Evolutionary conservation across 305 asterid genomes (phyloP), one percentile per base, ranked within the genome.

Genomic region (Fraxinus sp.): DNA sequence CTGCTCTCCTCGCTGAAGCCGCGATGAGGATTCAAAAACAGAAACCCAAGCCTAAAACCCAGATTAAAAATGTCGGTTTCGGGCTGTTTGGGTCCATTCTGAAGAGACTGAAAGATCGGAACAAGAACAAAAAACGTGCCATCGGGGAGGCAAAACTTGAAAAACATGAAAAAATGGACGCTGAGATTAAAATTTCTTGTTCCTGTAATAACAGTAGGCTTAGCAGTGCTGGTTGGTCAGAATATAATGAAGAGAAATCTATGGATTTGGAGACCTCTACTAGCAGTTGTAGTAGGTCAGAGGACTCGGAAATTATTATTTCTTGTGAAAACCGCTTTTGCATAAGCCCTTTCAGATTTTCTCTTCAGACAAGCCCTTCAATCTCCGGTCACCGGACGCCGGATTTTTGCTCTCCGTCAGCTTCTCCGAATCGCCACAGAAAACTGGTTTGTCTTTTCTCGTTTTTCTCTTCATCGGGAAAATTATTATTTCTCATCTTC

Each of bases 1-100:
- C 97, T 68, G 83, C 96, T 20, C 79, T 92, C 33, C 94, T 92
- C 1, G 89, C 91, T 0, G 98, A 95, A 79, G 97, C 99, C 26
- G 99, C 99, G 33, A 86, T 90, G 91, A 88, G 88, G 90, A 81
- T 90, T 74, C 92, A 91, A 26, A 91, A 89, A 16, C 93, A 84
- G 76, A 82, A 79, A 70, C 39, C 89, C 5, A 88, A 86, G 74
- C 75, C 89, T 73, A 89, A 83, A 55, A 11, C 85, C 37, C 90
- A 84, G 55, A 37, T 46, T 5, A 89, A 80, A 68, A 86, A 10
- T 57, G 79, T 76, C 30, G 92, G 93, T 22, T 86, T 91, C 24
- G 93, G 96, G 22, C 24, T 88, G 39, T 86, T 95, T 18, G 93
- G 93, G 14, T 91, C 97, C 16, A 85, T 95, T 26, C 80, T 95